A percentile compares a stretch with the other conserved stretches of the same genome.
Evolutionary conservation across 2,329 filamentous ascomycete genomes (phyloP).

Genomic region (Fusarium solani-melongenae): DNA sequence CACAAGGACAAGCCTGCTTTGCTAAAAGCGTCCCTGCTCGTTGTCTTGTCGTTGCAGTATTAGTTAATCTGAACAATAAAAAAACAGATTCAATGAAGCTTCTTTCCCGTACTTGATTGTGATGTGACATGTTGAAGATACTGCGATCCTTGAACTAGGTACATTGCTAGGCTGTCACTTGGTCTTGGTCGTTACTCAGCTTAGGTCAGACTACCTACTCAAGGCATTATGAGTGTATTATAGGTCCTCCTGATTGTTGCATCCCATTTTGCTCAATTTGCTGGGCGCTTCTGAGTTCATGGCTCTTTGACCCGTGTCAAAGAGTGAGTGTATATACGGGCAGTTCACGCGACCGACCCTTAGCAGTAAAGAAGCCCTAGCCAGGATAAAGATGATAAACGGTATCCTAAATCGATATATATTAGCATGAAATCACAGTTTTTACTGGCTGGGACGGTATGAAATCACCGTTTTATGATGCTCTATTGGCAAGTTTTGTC

Average conservation of each 20-base stretch:
- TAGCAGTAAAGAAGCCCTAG: not conserved
- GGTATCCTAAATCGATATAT: not conserved
- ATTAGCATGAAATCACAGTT: not conserved
- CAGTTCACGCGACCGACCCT: not conserved
- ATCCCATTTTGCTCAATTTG: not conserved
- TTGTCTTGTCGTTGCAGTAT: constrained; percentile 54
- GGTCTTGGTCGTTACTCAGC: not conserved
- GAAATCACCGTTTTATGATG: not conserved
- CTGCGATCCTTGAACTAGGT: not conserved
- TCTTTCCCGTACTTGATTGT: not conserved
- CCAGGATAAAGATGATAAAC: not conserved
- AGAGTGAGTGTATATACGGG: not conserved
- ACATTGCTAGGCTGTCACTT: not conserved
- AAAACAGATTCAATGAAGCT: constrained; percentile 38
- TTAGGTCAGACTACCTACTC: not conserved
- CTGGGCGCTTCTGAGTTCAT: not conserved
- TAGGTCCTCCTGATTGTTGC: not conserved
- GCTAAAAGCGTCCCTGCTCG: constrained; percentile 52
- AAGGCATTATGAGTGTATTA: not conserved
- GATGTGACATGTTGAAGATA: not conserved
- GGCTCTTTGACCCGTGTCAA: not conserved
- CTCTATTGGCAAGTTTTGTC: constrained; percentile 53
- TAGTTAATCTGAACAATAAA: constrained; percentile 55
- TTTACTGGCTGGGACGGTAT: not conserved
- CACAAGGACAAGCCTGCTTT: constrained; percentile 51